These are phyloP conservation scores for Scenedesmus sp. DNA, from an alignment of 163 green algal species.

Conservation along the genomic window DNA sequence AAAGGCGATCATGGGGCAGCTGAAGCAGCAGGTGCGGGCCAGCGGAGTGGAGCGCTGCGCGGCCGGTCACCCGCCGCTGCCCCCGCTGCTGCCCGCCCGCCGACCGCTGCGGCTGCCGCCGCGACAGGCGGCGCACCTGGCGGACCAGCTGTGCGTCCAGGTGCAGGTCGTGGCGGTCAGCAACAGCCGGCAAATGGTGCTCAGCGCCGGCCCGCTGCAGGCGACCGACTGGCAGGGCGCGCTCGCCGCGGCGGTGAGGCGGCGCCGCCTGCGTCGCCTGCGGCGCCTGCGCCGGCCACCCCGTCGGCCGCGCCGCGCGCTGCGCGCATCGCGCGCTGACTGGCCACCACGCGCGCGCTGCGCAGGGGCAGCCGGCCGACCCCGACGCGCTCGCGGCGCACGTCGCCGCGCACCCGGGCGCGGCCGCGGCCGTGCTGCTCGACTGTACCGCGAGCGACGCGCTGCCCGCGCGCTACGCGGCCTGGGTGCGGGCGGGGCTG, in stretches of 20 bases:
- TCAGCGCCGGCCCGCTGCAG: conserved; percentile 62
- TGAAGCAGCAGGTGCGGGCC: too few relatives aligned
- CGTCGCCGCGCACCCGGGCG: conserved; percentile 43
- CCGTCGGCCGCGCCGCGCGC: not conserved
- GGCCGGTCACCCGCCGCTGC: too few relatives aligned
- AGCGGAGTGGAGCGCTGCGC: too few relatives aligned
- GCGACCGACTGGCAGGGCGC: conserved; percentile 64
- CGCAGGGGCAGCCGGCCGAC: conserved; percentile 52
- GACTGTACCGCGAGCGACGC: conserved; percentile 82
- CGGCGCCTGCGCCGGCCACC: not conserved
- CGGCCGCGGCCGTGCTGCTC: conserved; percentile 58
- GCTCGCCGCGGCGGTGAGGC: conserved; percentile 27
- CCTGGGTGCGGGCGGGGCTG: conserved; percentile 80
- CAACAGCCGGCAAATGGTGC: conserved; percentile 76
- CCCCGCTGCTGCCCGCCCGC: too few relatives aligned
- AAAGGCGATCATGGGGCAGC: too few relatives aligned
- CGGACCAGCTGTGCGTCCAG: conserved; percentile 69
- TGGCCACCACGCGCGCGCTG: not conserved
- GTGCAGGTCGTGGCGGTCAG: conserved; percentile 81
- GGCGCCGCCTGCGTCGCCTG: not conserved
- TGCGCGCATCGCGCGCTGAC: not conserved
- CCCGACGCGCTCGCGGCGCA: conserved; percentile 57
- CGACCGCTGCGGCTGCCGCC: too few relatives aligned
- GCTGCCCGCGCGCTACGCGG: conserved; percentile 69
- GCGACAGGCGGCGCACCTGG: conserved; percentile 59